Evolutionary conservation across 352 stramenopile species (phyloP), one percentile per base, ranked within the genome.

Genomic region (Globisporangium rhizosaccharum): DNA sequence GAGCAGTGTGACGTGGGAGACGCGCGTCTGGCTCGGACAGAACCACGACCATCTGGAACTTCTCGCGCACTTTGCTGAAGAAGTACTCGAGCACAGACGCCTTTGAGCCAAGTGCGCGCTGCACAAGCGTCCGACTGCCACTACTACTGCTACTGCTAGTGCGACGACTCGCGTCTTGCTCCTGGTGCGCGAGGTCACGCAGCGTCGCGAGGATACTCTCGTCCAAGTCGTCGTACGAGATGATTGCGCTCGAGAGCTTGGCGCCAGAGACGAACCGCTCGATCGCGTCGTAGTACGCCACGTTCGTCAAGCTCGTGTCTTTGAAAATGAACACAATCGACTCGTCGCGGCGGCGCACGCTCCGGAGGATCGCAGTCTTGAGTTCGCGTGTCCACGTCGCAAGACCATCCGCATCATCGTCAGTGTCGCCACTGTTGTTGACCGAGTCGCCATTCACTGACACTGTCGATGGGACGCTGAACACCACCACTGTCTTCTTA

Each of bases 301-400:
- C 42, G 26, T 67, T 39, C 18, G 65, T 49, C 11, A 86, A 56
- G 25, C 61, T 61, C 7, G 47, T 23, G 50, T 89, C 76, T 42
- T 91, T 85, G 23, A 91, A 54, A 25, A 91, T 70, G 15, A 91
- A 66, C 15, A 93, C 76, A 2, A 79, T 28, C 0, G 66, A 47
- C 5, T 79, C 52, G 28, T 87, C 74, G 0, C 44, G 64, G 11
- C 67, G 51, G 1, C 62, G 63, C n/a, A 86, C 63, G 14, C 68
- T 79, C 28, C 65, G 58, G 0, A 90, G 33, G 36, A 93, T 57
- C 2, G 68, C 76, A 18, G 53, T 33, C 57, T 75, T 80, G 9
- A 90, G 60, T 6, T 44, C 44, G 7, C 9, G 14, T 18, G 68
- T 76, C 79, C 83, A 90, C 2, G 51, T 18, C 3, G 42, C 60